These are phyloP conservation scores for Tricholoma hemisulphureum DNA, from an alignment of 768 basidiomycete species.

Conservation along the genomic window DNA sequence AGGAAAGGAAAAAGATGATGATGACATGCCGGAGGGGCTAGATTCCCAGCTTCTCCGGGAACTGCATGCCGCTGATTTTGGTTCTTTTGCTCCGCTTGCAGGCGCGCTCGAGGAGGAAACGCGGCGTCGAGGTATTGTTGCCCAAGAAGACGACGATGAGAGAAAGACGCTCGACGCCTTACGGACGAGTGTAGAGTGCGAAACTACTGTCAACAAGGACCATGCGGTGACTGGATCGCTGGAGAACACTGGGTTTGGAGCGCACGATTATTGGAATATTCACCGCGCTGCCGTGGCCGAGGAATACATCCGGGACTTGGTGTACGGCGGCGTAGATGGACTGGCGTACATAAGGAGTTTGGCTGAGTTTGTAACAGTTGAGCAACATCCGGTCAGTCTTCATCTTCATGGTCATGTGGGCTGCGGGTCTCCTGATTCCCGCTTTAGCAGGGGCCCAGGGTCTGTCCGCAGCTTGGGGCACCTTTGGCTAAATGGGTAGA, in stretches of 20 bases:
- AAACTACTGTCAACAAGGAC: conserved; percentile 20
- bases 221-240: conserved; percentile 1
- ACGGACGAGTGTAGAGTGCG: conserved; percentile 38
- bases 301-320: conserved; percentile 67
- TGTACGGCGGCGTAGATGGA: conserved; percentile 78
- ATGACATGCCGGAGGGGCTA: conserved; percentile 38
- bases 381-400: conserved; percentile 23
- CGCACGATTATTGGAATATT: conserved; percentile 47
- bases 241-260: conserved; percentile 7
- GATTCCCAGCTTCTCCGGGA: conserved; percentile 53
- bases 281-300: conserved; percentile 55
- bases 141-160: conserved; percentile 31
- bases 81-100: conserved; percentile 54
- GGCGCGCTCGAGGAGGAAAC: conserved; percentile 48
- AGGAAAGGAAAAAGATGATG: conserved; percentile 53
- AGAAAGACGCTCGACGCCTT: conserved; percentile 31
- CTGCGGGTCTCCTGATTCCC: neutral
- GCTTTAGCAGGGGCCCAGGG: neutral
- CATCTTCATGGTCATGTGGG: neutral
- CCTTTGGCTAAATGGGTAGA: conserved; percentile 44
- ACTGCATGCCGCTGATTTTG: conserved; percentile 57
- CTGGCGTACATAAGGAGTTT: conserved; percentile 74
- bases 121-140: conserved; percentile 28
- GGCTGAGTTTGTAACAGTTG: conserved; percentile 60
- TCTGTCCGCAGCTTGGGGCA: conserved; percentile 31